Percentiles rank a stretch among this genome's conserved stretches.
phyloP scores from a whole-genome alignment of 768 basidiomycete genomes.

The Mycena rosella region DNA sequence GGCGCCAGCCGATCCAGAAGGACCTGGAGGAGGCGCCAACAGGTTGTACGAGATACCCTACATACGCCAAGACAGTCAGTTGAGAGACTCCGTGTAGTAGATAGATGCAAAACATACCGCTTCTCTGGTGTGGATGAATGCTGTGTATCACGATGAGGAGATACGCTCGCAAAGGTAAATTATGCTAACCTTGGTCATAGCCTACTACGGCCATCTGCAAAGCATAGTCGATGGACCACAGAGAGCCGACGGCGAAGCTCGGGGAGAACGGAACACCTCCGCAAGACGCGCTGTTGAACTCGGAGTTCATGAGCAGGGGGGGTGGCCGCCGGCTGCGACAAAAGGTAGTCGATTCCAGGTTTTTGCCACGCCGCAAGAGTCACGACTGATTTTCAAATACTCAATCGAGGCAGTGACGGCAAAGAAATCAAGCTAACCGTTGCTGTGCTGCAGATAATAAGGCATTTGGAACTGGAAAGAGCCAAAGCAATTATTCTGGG shows the following conservation, averaged over 20 bases:
- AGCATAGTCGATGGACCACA: slow-evolving; percentile 67
- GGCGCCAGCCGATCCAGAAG: slow-evolving; percentile 48
- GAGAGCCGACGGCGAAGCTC: slow-evolving; percentile 62
- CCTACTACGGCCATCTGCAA: slow-evolving; percentile 64
- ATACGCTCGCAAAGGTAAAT: background rate
- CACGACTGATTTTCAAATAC: slow-evolving; percentile 46
- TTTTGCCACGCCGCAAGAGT: slow-evolving; percentile 60
- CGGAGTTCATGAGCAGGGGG: slow-evolving; percentile 62
- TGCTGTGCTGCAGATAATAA: slow-evolving; percentile 61
- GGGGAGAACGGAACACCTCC: slow-evolving; percentile 66
- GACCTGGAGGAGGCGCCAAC: slow-evolving; percentile 56
- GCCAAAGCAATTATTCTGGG: slow-evolving; percentile 56
- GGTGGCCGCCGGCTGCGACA: slow-evolving; percentile 47
- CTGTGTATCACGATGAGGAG: slow-evolving; percentile 40
- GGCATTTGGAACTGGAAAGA: slow-evolving; percentile 51
- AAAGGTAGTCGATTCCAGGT: slow-evolving; percentile 52
- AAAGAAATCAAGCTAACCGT: slow-evolving; percentile 48
- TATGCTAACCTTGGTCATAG: slow-evolving; percentile 46
- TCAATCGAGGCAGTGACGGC: background rate
- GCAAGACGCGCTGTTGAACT: slow-evolving; percentile 68
- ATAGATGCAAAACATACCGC: slow-evolving; percentile 33
- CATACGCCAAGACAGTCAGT: background rate
- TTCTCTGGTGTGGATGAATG: slow-evolving; percentile 68
- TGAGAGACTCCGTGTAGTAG: background rate
- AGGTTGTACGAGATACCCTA: slow-evolving; percentile 64